Base-by-base conservation (phyloP, 73 alveolate genomes). In the Diophrys sp. region DNA sequence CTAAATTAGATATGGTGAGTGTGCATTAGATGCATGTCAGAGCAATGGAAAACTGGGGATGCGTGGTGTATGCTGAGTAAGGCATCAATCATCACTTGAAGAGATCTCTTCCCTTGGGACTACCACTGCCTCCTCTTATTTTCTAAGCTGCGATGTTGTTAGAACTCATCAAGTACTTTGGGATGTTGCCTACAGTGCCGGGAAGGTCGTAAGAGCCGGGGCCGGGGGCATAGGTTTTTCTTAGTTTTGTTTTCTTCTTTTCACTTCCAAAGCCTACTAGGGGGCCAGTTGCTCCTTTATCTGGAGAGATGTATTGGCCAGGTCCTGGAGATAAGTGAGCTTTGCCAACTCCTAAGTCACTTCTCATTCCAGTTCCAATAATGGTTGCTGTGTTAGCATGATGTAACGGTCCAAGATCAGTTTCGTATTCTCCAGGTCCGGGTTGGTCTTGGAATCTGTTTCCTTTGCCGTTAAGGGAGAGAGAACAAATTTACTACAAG, bases 301-400 rank as follows among this genome's bases (percentile, higher is more conserved):
- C 33, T 70, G 75, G 67, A 31, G 79, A 44, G 33, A 76, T 77
- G 44, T 85, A 85, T 32, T 78, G 81, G 5, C 93, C 93, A n/a
- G 93, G 93, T 0, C 93, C 93, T 24, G 93, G 93, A 44, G 29
- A 34, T 14, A 74, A 28, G 33, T 85, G 77, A 1, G 93, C 93
- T 56, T 85, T 85, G 23, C 93, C 93, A 23, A 85, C 93, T 0
- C 93, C 93, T n/a, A 85, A 31, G 74, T 85, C 93, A 32, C 85
- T 72, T 62, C 93, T 85, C 30, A 44, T 70, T 28, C 93, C 83
- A 31, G 93, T 85, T 5, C 93, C 88, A 30, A 85, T 79, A 54
- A 85, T 70, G 66, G 75, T 84, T 1, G 90, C 90, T 14, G 66
- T 68, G 33, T 31, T 34, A 8, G 57, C 23, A 33, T 82, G 84